Base-by-base conservation (phyloP, 257 asterid species). In the Nicotiana tomentosiformis region DNA sequence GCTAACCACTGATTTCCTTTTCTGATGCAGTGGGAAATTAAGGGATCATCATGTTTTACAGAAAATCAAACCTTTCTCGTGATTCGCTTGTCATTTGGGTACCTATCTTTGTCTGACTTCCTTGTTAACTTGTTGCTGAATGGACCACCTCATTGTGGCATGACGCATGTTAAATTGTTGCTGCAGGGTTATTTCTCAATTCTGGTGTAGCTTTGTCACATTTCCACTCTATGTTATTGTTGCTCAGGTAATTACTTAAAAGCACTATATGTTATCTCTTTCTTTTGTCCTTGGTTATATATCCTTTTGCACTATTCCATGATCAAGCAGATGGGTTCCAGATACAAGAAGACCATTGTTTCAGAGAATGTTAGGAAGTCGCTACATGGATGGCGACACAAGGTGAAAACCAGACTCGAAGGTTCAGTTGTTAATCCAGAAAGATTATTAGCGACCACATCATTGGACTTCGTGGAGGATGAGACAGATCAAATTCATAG, bases 151-250 rank as follows among this genome's bases (percentile, higher is more conserved):
- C 57, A 53, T 20, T 57, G 18, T 46, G 4, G 78, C 76, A 79
- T 29, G 18, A 14, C 57, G 17, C 37, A 3, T n/a, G 20, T 82
- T 69, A 33, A 58, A 16, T 56, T 7, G 18, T 16, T 62, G 66
- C 61, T 85, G 90, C 93, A 95, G 97, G 89, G 86, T 94, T 37
- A 90, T 92, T 18, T 91, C 99, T 80, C 99, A 96, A 93, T 88
- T 89, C 82, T 96, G 99, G 98, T 96, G 99, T 87, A 96, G 99
- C 90, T 96, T 96, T 82, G 91, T 96, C 93, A 96, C 99, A 16
- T 96, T 96, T 84, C 98, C 99, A 3, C 97, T 94, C 82, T 96
- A 96, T 62, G 91, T 96, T 67, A 93, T 94, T 61, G 90, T 96
- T 56, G 90, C 97, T 82, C 99, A 95, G 97, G 99, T 93, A 83